Evolutionary conservation across 2,329 filamentous ascomycete species (phyloP), one percentile per base, ranked within the genome.

Genomic region (Chaetomiaceae sp.): DNA sequence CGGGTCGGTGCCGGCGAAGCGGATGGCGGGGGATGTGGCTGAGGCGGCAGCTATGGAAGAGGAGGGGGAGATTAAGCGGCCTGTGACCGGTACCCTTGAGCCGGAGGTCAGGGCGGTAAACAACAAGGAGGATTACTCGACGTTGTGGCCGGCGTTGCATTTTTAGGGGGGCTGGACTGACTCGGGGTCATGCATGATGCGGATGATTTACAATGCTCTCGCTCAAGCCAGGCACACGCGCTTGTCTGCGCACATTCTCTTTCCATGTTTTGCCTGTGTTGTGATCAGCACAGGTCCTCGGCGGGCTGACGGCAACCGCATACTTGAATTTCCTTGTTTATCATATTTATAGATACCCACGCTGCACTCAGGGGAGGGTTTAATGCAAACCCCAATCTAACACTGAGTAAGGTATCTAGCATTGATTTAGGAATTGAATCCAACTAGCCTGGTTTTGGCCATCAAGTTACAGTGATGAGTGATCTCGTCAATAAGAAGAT

Each of bases 101-200:
- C 51, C 58, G 3, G 54, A 62, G 11, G 34, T 61, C n/a, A 57
- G 60, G 23, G 51, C 39, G 5, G 52, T 56, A 15, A n/a, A n/a
- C n/a, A n/a, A n/a, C n/a, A 40, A 54, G 29, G 60, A 57, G 25
- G 60, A 63, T 38, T 62, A 64, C 37, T 58, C 61, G 15, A 63
- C 63, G 59, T 47, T 63, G 11, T 64, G 62, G 62, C 62, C 62
- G 6, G 61, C 59, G 25, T 50, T 64, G 48, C 61, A 64, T 51
- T 63, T 63, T 42, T 64, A 40, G 27, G 12, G 3, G 20, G 12
- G 4, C n/a, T 12, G 36, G 15, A 19, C 12, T 22, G 15, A n/a
- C n/a, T n/a, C n/a, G n/a, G n/a, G n/a, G n/a, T n/a, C 45, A 11
- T 39, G 29, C 33, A 31, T 31, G 33, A 17, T 27, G 29, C 33